Conservation (phyloP, 75 land plant species). For the Larix kaempferi region DNA sequence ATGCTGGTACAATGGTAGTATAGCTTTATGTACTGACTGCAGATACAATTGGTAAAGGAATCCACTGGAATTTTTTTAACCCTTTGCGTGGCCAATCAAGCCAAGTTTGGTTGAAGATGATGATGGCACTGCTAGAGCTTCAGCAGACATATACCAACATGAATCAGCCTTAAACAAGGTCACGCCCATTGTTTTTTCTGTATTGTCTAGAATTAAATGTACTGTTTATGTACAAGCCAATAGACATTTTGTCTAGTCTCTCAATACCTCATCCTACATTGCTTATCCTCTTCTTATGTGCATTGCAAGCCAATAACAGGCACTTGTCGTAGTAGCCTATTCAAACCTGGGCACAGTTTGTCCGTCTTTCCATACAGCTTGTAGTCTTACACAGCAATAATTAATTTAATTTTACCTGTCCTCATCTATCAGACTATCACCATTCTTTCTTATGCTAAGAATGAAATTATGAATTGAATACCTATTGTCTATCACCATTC, state of each 20-base stretch:
- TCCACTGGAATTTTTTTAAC: conserved; percentile 19
- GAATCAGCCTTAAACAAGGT: conserved; percentile 66
- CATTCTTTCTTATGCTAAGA: too few species aligned
- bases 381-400: too few species aligned
- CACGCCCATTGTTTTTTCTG: background rate
- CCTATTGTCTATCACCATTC: too few species aligned
- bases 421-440: too few species aligned
- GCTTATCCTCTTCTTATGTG: background rate
- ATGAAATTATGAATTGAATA: too few species aligned
- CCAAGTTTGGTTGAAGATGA: conserved; percentile 39
- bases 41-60: conserved; percentile 28
- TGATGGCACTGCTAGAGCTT: conserved; percentile 23
- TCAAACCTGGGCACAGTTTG: too few species aligned
- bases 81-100: conserved; percentile 63
- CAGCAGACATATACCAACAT: conserved; percentile 62
- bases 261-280: background rate
- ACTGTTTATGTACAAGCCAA: background rate
- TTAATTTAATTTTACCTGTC: too few species aligned
- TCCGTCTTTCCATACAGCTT: too few species aligned
- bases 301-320: too few species aligned
- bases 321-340: too few species aligned
- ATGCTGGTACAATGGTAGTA: conserved; percentile 1
- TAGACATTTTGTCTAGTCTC: background rate
- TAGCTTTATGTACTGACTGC: conserved; percentile 9
- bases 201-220: background rate